A percentile compares a stretch with the other conserved stretches of the same genome.
Evolutionary conservation across 257 asterid genomes (phyloP).

Genomic region (Plantago elongata): DNA sequence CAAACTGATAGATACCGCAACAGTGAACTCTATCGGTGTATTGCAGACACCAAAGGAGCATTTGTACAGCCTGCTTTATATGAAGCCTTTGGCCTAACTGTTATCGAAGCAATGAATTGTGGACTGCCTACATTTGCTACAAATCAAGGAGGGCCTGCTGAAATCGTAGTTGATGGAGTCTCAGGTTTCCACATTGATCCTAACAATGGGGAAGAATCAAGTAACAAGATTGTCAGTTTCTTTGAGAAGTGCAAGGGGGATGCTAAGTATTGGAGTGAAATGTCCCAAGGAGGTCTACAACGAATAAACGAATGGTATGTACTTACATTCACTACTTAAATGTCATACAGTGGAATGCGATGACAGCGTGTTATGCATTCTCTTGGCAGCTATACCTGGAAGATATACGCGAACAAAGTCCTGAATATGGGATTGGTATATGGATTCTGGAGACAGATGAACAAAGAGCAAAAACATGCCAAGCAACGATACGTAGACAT

Average conservation of each 20-base stretch:
- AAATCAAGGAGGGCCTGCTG: slow-evolving; percentile 92
- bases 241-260: slow-evolving; percentile 62
- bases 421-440: slow-evolving; percentile 69
- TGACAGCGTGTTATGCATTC: not conserved
- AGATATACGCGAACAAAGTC: slow-evolving; percentile 73
- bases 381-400: slow-evolving; percentile 75
- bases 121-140: slow-evolving; percentile 91
- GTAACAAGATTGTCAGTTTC: slow-evolving; percentile 63
- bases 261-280: slow-evolving; percentile 50
- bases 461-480: slow-evolving; percentile 54
- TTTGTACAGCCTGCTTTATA: slow-evolving; percentile 84
- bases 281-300: slow-evolving; percentile 54
- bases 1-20: slow-evolving; percentile 77
- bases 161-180: slow-evolving; percentile 67
- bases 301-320: slow-evolving; percentile 72
- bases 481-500: slow-evolving; percentile 63
- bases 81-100: slow-evolving; percentile 86
- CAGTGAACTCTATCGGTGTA: slow-evolving; percentile 67
- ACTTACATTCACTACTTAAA: not conserved
- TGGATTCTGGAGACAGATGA: slow-evolving; percentile 68
- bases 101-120: slow-evolving; percentile 85
- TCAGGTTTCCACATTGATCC: slow-evolving; percentile 89
- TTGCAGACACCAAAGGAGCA: slow-evolving; percentile 84
- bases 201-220: slow-evolving; percentile 53
- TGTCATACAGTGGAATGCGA: not conserved